Evolutionary conservation across 805 yeast species (phyloP), one percentile per base, ranked within the genome.

Genomic region (Ogataea trehaloabstinens): DNA sequence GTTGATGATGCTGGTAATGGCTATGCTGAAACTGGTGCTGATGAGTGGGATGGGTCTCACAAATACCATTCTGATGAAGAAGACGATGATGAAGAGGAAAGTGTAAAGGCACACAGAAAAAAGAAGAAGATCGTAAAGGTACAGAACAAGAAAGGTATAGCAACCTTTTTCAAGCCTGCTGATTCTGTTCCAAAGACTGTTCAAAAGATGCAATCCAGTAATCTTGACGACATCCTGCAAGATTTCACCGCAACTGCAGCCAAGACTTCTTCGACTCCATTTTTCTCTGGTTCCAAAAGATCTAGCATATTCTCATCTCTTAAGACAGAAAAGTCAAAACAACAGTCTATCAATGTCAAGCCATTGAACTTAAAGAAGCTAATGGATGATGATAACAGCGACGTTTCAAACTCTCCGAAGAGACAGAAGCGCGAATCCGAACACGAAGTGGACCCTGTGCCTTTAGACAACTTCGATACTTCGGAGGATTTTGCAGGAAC

Each of bases 1-100:
- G 95, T 88, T 2, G 96, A 89, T 58, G 98, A 91, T 59, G 80
- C 85, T 49, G 96, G 96, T 21, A 84, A 82, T 48, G 98, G 97
- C 0, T 91, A 91, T 55, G 90, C 88, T 1, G 98, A 93, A 52
- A 85, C 85, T 30, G 99, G 99, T 41, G 85, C 74, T 6, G 95
- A 91, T 52, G 95, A 88, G 43, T 88, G 95, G 90, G 95, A 81
- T 42, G 61, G 68, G 24, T 67, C 70, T 38, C 75, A 73, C 30
- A 64, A 70, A 37, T 76, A 74, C 52, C 73, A 72, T 44, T 74
- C 78, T n/a, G 83, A 77, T 29, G 84, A 76, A 24, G 78, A 73
- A 16, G 71, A 66, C 1, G 70, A 59, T 3, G 57, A 25, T 2
- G 51, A 48, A 6, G 50, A 52, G 12, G 57, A 56, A 5, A 40